Evolutionary conservation across 306 rosid species (phyloP).

Genomic region (Cucumis hystrix): DNA sequence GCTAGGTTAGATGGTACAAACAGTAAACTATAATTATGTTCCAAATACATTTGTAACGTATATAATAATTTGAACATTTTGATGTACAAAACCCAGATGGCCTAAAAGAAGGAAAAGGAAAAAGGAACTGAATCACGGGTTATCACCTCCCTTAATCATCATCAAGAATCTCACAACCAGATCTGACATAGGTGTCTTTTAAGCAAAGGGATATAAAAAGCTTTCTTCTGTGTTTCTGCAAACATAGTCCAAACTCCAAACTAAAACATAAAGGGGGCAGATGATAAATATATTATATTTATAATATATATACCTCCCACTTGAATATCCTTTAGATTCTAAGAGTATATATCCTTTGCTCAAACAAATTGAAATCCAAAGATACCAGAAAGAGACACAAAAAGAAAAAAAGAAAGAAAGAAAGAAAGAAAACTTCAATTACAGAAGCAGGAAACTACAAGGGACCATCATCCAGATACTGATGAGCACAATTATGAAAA

Average conservation of each 20-base stretch:
- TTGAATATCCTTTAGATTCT: neutral
- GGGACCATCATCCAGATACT: neutral
- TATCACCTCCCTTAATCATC: neutral
- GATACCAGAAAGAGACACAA: neutral
- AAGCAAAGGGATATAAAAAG: neutral
- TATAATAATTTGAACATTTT: neutral
- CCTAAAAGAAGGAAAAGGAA: neutral
- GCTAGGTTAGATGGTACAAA: too few relatives aligned
- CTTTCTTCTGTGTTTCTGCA: neutral
- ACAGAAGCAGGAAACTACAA: constrained; percentile 4
- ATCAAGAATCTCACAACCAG: neutral
- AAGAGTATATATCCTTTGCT: neutral
- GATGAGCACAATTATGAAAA: constrained; percentile 8
- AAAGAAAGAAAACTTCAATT: constrained; percentile 1
- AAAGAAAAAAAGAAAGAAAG: too few relatives aligned
- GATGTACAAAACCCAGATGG: neutral
- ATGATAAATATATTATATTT: too few relatives aligned
- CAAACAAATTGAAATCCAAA: neutral
- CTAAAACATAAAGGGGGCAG: neutral
- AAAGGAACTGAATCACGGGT: neutral
- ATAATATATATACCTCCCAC: neutral
- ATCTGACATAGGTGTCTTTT: neutral
- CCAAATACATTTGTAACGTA: neutral
- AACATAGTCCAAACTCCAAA: neutral
- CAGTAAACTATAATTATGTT: too few relatives aligned